A percentile compares a stretch with the other conserved stretches of the same genome.
Conservation (phyloP, 805 yeast species). For the Vanderwaltozyma polyspora region DNA sequence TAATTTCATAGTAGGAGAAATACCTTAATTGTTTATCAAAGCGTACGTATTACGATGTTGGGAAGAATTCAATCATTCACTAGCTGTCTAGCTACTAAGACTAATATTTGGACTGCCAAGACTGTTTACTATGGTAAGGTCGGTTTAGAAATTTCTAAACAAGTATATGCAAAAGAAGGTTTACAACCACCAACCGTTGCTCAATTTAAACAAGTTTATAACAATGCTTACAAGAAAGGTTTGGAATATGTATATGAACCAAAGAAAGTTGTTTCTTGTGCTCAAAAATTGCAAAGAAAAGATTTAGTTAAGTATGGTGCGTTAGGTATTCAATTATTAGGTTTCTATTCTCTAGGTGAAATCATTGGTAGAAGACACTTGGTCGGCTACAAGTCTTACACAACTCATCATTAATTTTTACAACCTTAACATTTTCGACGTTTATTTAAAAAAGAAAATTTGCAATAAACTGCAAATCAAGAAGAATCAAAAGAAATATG, state of each 20-base stretch:
- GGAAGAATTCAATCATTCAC: conserved; percentile 22
- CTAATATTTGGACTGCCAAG: conserved; percentile 32
- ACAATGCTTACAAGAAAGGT: conserved; percentile 37
- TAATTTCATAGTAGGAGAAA: too few species aligned
- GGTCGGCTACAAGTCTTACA: conserved; percentile 59
- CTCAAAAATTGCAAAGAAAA: conserved; percentile 40
- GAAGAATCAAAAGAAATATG: too few species aligned
- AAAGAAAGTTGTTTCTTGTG: conserved; percentile 37
- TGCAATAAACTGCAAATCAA: too few species aligned
- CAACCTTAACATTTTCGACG: too few species aligned
- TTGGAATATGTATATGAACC: conserved; percentile 46
- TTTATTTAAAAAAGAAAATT: too few species aligned
- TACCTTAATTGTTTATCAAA: too few species aligned
- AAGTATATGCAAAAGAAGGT: conserved; percentile 83
- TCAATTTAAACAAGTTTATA: conserved; percentile 69
- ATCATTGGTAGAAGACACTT: conserved; percentile 89
- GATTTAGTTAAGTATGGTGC: conserved; percentile 57
- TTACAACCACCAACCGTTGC: conserved; percentile 78
- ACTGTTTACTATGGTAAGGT: conserved; percentile 72
- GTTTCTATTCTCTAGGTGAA: conserved; percentile 91
- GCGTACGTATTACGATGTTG: too few species aligned
- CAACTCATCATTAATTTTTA: conserved; percentile 2
- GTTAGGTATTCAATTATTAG: conserved; percentile 72
- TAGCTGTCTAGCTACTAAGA: conserved; percentile 17
- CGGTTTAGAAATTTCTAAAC: conserved; percentile 38